Evolutionary conservation across 2,329 filamentous ascomycete genomes (phyloP), one percentile per base, ranked within the genome.

Genomic region (Nannizzia gypsea): DNA sequence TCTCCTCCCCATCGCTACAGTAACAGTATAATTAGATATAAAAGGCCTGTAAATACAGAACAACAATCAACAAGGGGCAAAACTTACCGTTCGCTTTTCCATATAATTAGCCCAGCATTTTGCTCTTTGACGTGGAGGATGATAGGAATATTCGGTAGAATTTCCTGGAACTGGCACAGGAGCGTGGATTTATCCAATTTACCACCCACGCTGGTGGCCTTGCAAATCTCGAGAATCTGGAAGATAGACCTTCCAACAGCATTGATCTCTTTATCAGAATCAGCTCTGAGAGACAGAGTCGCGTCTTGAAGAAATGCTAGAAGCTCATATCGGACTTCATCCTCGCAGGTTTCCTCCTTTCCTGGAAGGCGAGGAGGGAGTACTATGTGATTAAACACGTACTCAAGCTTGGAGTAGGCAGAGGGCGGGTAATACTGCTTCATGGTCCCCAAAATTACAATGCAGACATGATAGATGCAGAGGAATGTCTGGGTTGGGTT

Each of bases 31-130:
- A 20, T 56, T 15, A 24, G 15, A 9, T 15, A 17, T 15, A 31
- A 15, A n/a, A 9, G 31, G n/a, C 28, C 13, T n/a, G 42, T 42
- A n/a, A 20, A 9, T 20, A 17, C 22, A 40, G 17, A 26, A 15
- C 24, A 36, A 11, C 31, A 2, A 15, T 28, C n/a, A 38, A 17
- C 8, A 9, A 6, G 15, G 20, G 17, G 0, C 17, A 20, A 11
- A 46, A 17, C 36, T 26, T 42, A 58, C 56, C 38, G 13, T 28
- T 44, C 15, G 15, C 28, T 22, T 6, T 68, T 63, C 55, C 72
- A 71, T 28, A 81, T 68, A 1, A 81, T 63, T 3, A 81, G 58
- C 8, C 70, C 78, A 1, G 77, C 74, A 65, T 82, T 81, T 62
- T 81, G 79, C 60, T 77, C 72, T 0, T 67, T 64, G n/a, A 81